Base-by-base conservation (phyloP, 352 stramenopile species). In the Phytophthora colocasiae region DNA sequence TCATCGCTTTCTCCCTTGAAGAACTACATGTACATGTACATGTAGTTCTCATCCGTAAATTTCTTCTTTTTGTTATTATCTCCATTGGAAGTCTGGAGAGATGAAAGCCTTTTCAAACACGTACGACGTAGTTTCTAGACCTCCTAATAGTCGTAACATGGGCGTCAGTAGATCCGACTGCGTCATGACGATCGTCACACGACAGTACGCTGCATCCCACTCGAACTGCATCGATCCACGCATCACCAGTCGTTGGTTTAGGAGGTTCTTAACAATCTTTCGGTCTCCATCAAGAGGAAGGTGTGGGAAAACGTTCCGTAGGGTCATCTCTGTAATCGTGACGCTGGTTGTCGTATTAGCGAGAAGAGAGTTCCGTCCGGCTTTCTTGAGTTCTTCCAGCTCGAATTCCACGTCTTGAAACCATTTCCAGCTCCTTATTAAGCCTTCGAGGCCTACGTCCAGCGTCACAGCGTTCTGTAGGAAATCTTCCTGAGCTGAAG, bases 391-490 rank as follows among this genome's bases (percentile, higher is more conserved):
- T 2, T 39, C 48, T 10, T 58, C 32, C 6, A 71, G 49, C 14
- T 66, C 56, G 6, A 66, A 17, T 12, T 67, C 27, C 4, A 58
- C 36, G 9, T 66, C 22, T 38, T 50, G 8, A 19, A 62, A 71
- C 56, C 49, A 62, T n/a, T 43, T 38, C 63, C 63, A 71, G 27
- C 17, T 61, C 22, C 32, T 52, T 17, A 61, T 27, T 15, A 71
- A 56, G 2, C 7, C 32, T 12, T 49, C 44, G 12, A 31, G 9
- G 26, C 57, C 63, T 9, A 14, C 40, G 26, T 39, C 29, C 63
- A 4, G 50, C 12, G 11, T 17, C 63, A 71, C 63, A 0, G 38
- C 26, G 3, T 10, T n/a, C 3, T 11, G 26, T 6, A 71, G 43
- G 19, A 71, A 71, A 5, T 51, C 43, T 4, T 39, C 22, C 26